These are phyloP conservation scores for Cyberlindnera petersonii DNA, from an alignment of 805 yeast genomes.

Conservation along the genomic window DNA sequence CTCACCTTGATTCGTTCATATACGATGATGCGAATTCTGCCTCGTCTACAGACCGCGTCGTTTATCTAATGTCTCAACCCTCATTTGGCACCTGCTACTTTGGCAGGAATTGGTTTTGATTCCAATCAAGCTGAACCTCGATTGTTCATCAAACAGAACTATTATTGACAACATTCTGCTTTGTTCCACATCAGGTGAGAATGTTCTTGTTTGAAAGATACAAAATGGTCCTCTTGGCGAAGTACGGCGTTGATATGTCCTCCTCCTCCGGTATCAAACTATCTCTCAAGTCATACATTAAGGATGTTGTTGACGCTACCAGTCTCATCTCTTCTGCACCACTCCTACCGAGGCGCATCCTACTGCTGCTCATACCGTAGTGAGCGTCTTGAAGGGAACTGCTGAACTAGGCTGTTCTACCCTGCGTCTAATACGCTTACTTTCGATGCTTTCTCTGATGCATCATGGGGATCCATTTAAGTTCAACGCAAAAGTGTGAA, in stretches of 20 bases:
- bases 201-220: no score
- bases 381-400: constrained; percentile 1
- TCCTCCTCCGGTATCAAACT: background rate
- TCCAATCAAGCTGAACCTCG: background rate
- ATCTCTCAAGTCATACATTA: constrained; percentile 2
- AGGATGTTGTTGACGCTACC: background rate
- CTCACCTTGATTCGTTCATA: background rate
- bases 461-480: background rate
- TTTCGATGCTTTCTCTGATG: constrained; percentile 2
- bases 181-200: no score
- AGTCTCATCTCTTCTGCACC: background rate
- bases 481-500: constrained; percentile 1
- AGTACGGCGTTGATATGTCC: no score
- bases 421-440: no score
- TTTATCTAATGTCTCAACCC: background rate
- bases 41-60: background rate
- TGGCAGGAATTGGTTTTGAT: background rate
- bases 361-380: background rate
- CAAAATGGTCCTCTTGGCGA: no score
- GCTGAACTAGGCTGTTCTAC: background rate
- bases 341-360: background rate
- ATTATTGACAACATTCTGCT: no score
- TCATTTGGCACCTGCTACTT: no score
- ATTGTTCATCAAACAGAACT: background rate
- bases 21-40: background rate